These are phyloP conservation scores for Globisporangium radiosum DNA, from an alignment of 352 stramenopile genomes.

Conservation along the genomic window DNA sequence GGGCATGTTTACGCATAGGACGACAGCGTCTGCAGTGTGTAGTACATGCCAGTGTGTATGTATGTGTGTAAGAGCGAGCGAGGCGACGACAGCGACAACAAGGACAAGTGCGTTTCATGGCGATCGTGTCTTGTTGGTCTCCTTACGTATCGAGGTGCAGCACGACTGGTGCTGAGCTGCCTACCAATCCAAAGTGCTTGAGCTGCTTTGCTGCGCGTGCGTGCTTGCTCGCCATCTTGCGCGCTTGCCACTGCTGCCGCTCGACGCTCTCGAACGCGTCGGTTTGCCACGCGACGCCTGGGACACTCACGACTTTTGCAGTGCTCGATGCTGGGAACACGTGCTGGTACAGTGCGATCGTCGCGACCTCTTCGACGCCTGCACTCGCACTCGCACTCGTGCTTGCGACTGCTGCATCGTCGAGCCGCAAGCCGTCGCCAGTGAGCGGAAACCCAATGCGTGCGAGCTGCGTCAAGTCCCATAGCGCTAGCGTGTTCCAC, in stretches of 20 bases:
- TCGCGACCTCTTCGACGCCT: conserved; percentile 92
- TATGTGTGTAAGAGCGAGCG: no score
- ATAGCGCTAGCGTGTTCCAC: conserved; percentile 96
- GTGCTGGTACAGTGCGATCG: conserved; percentile 89
- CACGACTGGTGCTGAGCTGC: not conserved
- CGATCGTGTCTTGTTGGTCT: not conserved
- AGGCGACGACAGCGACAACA: no score
- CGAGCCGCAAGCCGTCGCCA: conserved; percentile 74
- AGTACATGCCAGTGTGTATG: no score
- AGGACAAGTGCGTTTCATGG: no score
- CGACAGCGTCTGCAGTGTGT: no score
- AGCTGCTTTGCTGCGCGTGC: conserved; percentile 78
- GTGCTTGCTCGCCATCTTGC: conserved; percentile 94
- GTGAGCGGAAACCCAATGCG: conserved; percentile 89
- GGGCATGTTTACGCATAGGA: not conserved
- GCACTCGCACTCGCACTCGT: conserved; percentile 15
- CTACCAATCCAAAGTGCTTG: conserved; percentile 34
- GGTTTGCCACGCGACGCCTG: conserved; percentile 80
- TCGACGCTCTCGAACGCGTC: conserved; percentile 47
- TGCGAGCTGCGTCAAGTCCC: conserved; percentile 87
- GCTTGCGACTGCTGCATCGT: conserved; percentile 9
- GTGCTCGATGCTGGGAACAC: conserved; percentile 51
- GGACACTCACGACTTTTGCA: conserved; percentile 84
- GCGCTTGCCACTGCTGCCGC: conserved; percentile 87
- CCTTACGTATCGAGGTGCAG: not conserved